A percentile compares a stretch with the other conserved stretches of the same genome.
These are phyloP conservation scores for Laguncularia racemosa DNA, from an alignment of 345 rosid genomes.

Conservation along the genomic window DNA sequence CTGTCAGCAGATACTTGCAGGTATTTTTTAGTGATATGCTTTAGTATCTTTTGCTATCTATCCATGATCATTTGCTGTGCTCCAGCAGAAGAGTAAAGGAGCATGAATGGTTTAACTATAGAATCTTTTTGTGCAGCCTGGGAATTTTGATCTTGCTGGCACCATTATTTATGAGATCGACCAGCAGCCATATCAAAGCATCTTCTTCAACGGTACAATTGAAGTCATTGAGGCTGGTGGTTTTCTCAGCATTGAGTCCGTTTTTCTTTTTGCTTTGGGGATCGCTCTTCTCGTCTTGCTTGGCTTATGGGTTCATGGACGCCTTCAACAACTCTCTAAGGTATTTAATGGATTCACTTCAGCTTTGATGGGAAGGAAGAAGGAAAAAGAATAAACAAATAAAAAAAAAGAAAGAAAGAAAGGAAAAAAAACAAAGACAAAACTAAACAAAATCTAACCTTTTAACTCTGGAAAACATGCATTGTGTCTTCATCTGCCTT, in stretches of 20 bases:
- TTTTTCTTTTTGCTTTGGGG: conserved; percentile 76
- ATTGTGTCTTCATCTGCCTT: no score
- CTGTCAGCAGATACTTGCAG: conserved; percentile 86
- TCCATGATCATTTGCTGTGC: not conserved
- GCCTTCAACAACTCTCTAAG: conserved; percentile 63
- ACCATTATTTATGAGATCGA: conserved; percentile 69
- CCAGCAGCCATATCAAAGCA: conserved; percentile 65
- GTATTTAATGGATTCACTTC: conserved; percentile 22
- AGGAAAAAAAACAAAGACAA: no score
- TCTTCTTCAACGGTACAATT: conserved; percentile 79
- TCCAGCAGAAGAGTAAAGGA: not conserved
- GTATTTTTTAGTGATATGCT: conserved; percentile 19
- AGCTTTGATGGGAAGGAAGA: not conserved
- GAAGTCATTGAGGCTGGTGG: conserved; percentile 85
- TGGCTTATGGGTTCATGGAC: conserved; percentile 64
- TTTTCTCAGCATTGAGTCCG: conserved; percentile 73
- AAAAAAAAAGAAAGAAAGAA: not conserved
- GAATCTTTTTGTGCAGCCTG: conserved; percentile 41
- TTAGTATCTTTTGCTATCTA: not conserved
- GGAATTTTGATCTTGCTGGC: conserved; percentile 89
- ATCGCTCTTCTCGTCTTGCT: conserved; percentile 49
- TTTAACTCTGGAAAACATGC: no score
- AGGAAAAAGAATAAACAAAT: no score
- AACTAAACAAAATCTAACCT: no score
- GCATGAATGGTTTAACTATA: not conserved